Conservation (phyloP, 805 yeast species). For the Cyberlindnera galapagoensis region DNA sequence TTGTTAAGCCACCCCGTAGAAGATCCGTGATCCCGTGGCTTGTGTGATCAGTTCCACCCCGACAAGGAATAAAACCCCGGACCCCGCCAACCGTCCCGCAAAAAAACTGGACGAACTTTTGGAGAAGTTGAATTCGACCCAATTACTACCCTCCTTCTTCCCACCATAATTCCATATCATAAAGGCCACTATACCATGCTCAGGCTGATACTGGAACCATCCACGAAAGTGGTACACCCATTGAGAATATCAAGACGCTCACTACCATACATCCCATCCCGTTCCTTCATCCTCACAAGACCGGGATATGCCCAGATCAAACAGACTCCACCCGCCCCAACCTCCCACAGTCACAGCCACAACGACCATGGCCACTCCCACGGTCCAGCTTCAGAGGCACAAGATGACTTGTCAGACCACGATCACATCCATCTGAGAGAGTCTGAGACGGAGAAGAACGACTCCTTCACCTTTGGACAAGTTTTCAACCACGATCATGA, state of each 20-base stretch:
- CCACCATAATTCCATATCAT: too few species aligned
- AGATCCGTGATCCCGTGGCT: too few species aligned
- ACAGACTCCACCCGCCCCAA: background rate
- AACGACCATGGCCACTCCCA: constrained; percentile 20
- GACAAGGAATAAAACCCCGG: background rate
- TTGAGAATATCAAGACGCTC: too few species aligned
- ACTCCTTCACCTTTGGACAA: constrained; percentile 31
- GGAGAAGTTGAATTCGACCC: too few species aligned
- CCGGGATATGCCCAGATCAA: constrained; percentile 4
- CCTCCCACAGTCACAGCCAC: too few species aligned
- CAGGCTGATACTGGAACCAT: constrained; percentile 1
- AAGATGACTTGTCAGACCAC: constrained; percentile 21
- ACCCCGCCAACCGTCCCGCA: background rate
- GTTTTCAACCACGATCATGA: constrained; percentile 23
- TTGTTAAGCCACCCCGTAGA: too few species aligned
- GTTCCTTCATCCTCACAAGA: constrained; percentile 4
- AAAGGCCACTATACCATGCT: constrained; percentile 1
- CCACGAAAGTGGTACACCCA: too few species aligned
- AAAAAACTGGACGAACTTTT: background rate
- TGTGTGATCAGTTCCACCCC: constrained; percentile 1
- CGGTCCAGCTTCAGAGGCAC: constrained; percentile 18
- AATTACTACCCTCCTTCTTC: too few species aligned
- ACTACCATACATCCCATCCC: too few species aligned
- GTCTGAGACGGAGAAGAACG: constrained; percentile 38
- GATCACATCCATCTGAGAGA: constrained; percentile 36